Evolutionary conservation across 2,329 filamentous ascomycete genomes (phyloP).

Genomic region (Ceratocystis eucalypticola): DNA sequence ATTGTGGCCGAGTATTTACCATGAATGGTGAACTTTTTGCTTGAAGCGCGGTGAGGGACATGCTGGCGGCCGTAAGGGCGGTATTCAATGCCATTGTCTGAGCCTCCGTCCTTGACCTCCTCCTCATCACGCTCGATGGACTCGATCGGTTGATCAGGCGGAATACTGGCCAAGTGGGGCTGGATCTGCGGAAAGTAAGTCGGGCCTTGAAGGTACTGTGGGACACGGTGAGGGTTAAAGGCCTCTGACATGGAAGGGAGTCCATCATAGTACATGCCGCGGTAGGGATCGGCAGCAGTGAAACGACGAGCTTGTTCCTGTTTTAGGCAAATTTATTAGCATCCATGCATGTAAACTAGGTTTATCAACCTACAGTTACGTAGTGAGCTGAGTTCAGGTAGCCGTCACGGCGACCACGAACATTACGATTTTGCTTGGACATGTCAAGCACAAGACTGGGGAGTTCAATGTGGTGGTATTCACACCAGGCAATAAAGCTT

Average conservation of each 20-base stretch:
- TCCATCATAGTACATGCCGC: constrained; percentile 15
- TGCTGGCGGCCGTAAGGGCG: constrained; percentile 7
- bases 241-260: constrained; percentile 5
- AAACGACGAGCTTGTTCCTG: constrained; percentile 16
- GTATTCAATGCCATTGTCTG: constrained; percentile 10
- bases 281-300: constrained; percentile 14
- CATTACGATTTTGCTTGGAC: not conserved
- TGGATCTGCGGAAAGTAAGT: not conserved
- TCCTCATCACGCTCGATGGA: not conserved
- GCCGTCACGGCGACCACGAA: constrained; percentile 15
- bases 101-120: not conserved
- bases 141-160: not conserved
- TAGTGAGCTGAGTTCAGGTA: constrained; percentile 14
- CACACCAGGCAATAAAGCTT: constrained; percentile 15
- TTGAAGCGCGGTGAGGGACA: not conserved
- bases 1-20: constrained; percentile 17
- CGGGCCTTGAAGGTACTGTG: not conserved
- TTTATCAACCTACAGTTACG: constrained; percentile 10
- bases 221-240: not conserved
- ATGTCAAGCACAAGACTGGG: not conserved
- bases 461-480: constrained; percentile 6
- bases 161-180: not conserved
- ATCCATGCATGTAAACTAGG: not conserved
- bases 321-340: not conserved
- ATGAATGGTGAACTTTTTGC: constrained; percentile 5